Evolutionary conservation across 2,329 filamentous ascomycete genomes (phyloP), one percentile per base, ranked within the genome.

Genomic region (Xylariaceae sp.): DNA sequence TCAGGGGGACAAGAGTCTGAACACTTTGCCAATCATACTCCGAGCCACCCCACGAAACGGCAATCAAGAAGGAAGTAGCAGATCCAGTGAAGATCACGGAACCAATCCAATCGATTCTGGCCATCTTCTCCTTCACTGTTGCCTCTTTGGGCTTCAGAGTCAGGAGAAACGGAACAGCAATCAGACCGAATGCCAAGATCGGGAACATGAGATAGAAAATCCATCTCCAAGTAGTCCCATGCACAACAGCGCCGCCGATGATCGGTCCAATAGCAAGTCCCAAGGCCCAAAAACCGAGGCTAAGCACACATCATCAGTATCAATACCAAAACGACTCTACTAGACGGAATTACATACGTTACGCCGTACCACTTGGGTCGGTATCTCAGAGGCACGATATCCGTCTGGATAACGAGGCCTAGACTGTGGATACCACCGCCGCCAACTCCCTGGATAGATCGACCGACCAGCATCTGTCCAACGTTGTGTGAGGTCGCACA

Each of bases 161-260:
- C 38, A 74, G 65, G 3, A 79, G 65, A 41, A 71, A 64, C 11
- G 73, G 63, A 12, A 74, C 58, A 15, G 70, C 54, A 22, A 73
- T 47, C 4, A 76, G 60, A 2, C 71, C 65, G 22, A 71, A 57
- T 41, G 59, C 69, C 51, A 72, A 68, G 52, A 75, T 68, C 12
- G 73, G 73, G 33, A 75, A 66, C 64, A 73, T 75, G 42, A 75
- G 54, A 51, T 74, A 76, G 54, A 80, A 80, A 19, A 71, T 67
- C 72, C 72, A 77, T 9, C 70, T 61, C 75, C 75, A 78, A 1
- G 67, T 67, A 1, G 62, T 64, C n/a, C 60, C 57, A 44, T 69
- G 52, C 1, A 61, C 66, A 47, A 70, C 64, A 22, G 59, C 58
- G 5, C 69, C 69, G 2, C 69, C 71, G 4, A 73, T 58, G 36